Conservation (phyloP, 768 basidiomycete species). For the Clavulina sp. region DNA sequence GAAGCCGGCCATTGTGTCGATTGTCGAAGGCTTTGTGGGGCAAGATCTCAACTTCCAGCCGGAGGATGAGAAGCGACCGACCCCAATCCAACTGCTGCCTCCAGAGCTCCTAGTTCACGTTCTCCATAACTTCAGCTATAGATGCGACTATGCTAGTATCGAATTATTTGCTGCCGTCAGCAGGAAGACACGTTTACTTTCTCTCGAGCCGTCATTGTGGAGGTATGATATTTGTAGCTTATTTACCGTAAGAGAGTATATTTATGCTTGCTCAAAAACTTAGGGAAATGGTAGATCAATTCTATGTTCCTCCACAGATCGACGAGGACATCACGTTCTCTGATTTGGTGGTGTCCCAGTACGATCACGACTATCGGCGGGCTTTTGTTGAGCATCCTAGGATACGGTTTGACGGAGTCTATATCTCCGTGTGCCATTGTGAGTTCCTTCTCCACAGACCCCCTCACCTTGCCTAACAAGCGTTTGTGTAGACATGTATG, state of each 20-base stretch:
- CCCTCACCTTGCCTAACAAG: too few species aligned
- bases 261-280: neutral
- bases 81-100: conserved; percentile 44
- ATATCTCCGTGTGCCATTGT: conserved; percentile 79
- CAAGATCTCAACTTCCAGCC: conserved; percentile 35
- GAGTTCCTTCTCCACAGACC: too few species aligned
- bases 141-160: conserved; percentile 36
- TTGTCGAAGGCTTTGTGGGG: too few species aligned
- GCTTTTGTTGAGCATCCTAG: conserved; percentile 73
- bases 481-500: too few species aligned
- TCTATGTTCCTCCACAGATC: conserved; percentile 66
- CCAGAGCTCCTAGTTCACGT: conserved; percentile 59
- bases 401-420: conserved; percentile 71
- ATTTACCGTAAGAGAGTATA: neutral
- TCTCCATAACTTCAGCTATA: conserved; percentile 31
- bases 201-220: conserved; percentile 57
- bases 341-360: conserved; percentile 30
- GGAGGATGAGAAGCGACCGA: conserved; percentile 43
- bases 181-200: conserved; percentile 57
- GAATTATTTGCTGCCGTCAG: conserved; percentile 63
- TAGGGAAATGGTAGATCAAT: conserved; percentile 44
- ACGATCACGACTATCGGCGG: conserved; percentile 49
- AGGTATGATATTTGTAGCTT: conserved; percentile 27
- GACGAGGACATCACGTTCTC: conserved; percentile 31
- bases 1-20: neutral